Evolutionary conservation across 345 rosid genomes (phyloP), one percentile per base, ranked within the genome.

Genomic region (Brassica incana): DNA sequence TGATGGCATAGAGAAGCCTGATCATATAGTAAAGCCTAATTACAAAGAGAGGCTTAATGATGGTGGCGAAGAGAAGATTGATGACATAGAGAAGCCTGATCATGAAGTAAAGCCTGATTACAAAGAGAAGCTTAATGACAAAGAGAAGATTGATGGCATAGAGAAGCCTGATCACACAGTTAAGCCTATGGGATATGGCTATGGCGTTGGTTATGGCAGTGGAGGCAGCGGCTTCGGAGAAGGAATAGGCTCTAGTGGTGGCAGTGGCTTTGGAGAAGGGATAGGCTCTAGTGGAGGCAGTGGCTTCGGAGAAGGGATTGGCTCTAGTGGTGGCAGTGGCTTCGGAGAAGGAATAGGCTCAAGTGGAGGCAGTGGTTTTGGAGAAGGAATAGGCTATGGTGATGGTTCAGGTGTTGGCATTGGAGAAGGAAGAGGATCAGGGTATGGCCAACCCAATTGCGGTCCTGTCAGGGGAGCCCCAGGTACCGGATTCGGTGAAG

Each of bases 301-400:
- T 35, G 83, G 83, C 18, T 60, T 80, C 2, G 83, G 83, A 15
- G 75, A 79, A 73, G 82, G 75, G 35, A 48, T 79, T n/a, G 78
- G 82, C 15, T 74, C 78, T 50, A 29, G 74, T 72, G 85, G 82
- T 20, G 83, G 87, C 20, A 56, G 4, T 67, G 83, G 87, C 15
- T 71, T 64, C 27, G 85, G 85, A n/a, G 71, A 60, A 73, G 87
- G 85, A 2, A 27, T 69, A 6, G 84, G 83, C 9, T 61, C 61
- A n/a, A 70, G 85, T 14, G 69, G 52, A 12, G 84, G 83, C 9
- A 36, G 23, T 2, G 81, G 85, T 25, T 64, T 36, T 65, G 78
- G 82, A 0, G 78, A 79, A 73, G 87, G 83, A 38, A 66, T 60
- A 45, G 78, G 82, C 0, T 79, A 63, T 32, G 29, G 56, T 63